These are phyloP conservation scores for Wallacemonas sp. DNA, from an alignment of 208 protist genomes.

Conservation along the genomic window DNA sequence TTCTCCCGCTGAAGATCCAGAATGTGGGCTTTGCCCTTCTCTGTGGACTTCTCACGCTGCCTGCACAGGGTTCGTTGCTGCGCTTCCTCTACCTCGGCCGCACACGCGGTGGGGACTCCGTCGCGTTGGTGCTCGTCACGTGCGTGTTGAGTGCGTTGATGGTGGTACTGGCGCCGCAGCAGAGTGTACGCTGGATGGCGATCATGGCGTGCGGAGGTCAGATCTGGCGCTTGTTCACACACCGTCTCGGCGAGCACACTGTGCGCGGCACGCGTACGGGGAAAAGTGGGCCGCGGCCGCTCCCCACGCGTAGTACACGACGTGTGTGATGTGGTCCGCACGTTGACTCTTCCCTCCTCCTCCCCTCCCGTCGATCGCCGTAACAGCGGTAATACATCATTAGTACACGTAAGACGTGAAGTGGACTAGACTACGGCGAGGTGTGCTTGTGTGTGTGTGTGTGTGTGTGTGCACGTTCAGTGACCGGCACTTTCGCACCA, in stretches of 20 bases:
- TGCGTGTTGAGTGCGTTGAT: conserved; percentile 36
- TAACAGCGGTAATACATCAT: no score
- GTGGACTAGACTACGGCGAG: no score
- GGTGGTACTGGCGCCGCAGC: conserved; percentile 42
- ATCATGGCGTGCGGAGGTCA: conserved; percentile 57
- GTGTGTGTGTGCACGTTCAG: no score
- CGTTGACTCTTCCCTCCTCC: no score
- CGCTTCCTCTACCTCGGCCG: conserved; percentile 19
- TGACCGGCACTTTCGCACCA: no score
- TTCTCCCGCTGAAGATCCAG: conserved; percentile 18
- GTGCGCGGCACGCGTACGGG: no score
- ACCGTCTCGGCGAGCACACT: conserved; percentile 4
- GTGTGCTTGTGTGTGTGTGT: no score
- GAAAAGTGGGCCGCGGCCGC: no score
- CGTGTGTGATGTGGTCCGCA: no score
- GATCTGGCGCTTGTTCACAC: conserved; percentile 41
- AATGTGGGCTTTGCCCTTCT: conserved; percentile 16
- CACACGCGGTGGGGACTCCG: conserved; percentile 29
- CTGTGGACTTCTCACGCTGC: conserved; percentile 24
- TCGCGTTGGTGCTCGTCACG: conserved; percentile 34
- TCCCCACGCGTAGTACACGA: no score
- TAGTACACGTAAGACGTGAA: no score
- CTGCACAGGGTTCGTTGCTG: conserved; percentile 39
- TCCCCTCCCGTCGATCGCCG: no score
- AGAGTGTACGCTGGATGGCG: conserved; percentile 68